Evolutionary conservation across 2,329 filamentous ascomycete genomes (phyloP).

Genomic region (Colletotrichum nymphaeae): DNA sequence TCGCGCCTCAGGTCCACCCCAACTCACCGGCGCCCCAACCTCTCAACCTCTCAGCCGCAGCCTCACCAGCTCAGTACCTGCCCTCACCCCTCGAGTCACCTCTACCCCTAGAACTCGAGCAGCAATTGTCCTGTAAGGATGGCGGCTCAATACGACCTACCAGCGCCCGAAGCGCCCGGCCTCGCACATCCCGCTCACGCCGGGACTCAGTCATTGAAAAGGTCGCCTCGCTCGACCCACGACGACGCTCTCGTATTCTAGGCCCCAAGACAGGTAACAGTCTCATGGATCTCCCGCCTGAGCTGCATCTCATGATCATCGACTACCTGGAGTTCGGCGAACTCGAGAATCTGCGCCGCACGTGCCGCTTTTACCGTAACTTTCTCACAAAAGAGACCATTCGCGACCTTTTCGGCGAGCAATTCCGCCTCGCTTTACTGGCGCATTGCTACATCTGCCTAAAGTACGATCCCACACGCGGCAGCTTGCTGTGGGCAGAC

Average conservation of each 20-base stretch:
- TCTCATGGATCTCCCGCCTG: constrained; percentile 52
- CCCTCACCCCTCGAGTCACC: constrained; percentile 32
- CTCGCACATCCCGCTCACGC: constrained; percentile 32
- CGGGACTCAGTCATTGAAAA: constrained; percentile 35
- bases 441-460: constrained; percentile 56
- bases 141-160: constrained; percentile 21
- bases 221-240: constrained; percentile 32
- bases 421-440: constrained; percentile 45
- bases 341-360: constrained; percentile 54
- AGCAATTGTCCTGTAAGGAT: constrained; percentile 21
- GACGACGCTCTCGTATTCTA: constrained; percentile 24
- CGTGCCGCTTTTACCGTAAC: constrained; percentile 50
- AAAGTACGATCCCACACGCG: constrained; percentile 44
- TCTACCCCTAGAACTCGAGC: constrained; percentile 28
- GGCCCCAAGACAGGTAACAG: constrained; percentile 26
- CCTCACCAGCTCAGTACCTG: constrained; percentile 23
- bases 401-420: constrained; percentile 48
- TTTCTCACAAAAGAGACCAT: constrained; percentile 49
- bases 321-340: constrained; percentile 54
- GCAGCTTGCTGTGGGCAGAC: constrained; percentile 46
- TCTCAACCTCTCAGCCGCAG: constrained; percentile 26
- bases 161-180: constrained; percentile 19
- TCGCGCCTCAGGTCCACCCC: constrained; percentile 33
- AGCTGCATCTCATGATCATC: constrained; percentile 56
- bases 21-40: constrained; percentile 29